phyloP scores from a whole-genome alignment of 169 alveolate genomes.

The Plasmodium vivax region DNA sequence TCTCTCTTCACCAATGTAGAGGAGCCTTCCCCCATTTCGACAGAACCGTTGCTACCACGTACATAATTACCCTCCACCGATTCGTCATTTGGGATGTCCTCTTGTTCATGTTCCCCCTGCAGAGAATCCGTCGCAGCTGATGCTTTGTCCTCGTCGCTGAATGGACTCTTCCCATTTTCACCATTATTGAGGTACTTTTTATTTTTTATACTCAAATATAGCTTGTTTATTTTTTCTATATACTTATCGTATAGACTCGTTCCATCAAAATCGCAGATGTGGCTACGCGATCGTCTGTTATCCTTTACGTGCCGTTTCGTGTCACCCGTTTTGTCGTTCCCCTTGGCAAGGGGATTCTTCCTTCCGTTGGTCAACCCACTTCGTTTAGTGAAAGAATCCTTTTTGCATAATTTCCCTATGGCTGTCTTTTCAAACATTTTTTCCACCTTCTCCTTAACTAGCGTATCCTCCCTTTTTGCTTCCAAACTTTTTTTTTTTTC shows the following conservation, averaged over 20 bases:
- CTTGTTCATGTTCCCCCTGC: neutral
- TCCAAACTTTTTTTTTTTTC: neutral
- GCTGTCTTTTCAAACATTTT: neutral
- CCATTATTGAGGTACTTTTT: constrained; percentile 16
- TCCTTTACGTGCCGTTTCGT: neutral
- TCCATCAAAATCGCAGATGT: neutral
- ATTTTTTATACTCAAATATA: constrained; percentile 56
- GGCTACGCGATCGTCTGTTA: neutral
- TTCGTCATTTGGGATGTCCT: neutral
- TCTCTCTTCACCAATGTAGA: neutral
- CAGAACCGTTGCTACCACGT: neutral
- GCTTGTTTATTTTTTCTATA: constrained; percentile 58
- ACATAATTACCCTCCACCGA: neutral
- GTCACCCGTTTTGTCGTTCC: neutral
- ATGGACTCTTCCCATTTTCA: constrained; percentile 2
- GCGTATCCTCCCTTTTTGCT: neutral
- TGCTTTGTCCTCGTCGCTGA: neutral
- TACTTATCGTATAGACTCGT: constrained; percentile 49
- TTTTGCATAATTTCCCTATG: neutral
- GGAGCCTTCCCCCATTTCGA: neutral
- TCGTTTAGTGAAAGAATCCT: neutral
- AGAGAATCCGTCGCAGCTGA: neutral
- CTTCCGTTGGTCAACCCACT: neutral
- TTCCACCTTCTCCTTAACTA: neutral
- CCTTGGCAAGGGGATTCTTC: neutral